These are phyloP conservation scores for Backusella liffmaniae DNA, from an alignment of 192 early-diverging fungal species.

Conservation along the genomic window DNA sequence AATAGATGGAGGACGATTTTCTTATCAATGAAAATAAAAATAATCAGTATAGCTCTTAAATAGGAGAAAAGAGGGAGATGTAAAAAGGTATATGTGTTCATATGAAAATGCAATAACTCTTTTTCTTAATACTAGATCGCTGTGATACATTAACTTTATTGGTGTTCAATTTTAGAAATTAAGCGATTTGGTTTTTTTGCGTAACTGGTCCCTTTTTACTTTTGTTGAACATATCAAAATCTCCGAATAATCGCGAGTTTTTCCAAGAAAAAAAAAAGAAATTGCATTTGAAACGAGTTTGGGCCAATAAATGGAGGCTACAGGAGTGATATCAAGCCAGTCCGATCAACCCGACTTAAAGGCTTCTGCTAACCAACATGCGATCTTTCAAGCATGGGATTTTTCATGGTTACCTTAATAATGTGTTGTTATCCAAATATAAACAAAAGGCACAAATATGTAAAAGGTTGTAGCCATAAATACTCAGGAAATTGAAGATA, in stretches of 20 bases:
- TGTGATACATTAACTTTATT: background rate
- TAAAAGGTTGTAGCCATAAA: background rate
- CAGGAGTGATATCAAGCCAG: too few relatives aligned
- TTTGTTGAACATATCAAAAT: background rate
- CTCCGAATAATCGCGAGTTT: background rate
- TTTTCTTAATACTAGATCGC: background rate
- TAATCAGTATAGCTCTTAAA: background rate
- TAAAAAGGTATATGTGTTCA: background rate
- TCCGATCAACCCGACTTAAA: too few relatives aligned
- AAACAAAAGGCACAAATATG: background rate
- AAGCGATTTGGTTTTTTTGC: background rate
- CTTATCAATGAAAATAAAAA: background rate
- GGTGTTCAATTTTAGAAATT: background rate
- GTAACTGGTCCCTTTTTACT: background rate
- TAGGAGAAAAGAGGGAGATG: background rate
- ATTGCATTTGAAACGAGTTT: background rate
- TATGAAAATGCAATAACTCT: background rate
- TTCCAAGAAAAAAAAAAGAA: background rate
- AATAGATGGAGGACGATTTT: background rate
- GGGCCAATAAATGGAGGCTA: background rate
- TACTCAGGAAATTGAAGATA: background rate
- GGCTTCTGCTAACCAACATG: background rate
- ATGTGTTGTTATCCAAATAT: background rate
- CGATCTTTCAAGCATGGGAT: background rate
- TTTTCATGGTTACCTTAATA: background rate